Base-by-base conservation (phyloP, 352 stramenopile genomes). In the Plasmopara halstedii region DNA sequence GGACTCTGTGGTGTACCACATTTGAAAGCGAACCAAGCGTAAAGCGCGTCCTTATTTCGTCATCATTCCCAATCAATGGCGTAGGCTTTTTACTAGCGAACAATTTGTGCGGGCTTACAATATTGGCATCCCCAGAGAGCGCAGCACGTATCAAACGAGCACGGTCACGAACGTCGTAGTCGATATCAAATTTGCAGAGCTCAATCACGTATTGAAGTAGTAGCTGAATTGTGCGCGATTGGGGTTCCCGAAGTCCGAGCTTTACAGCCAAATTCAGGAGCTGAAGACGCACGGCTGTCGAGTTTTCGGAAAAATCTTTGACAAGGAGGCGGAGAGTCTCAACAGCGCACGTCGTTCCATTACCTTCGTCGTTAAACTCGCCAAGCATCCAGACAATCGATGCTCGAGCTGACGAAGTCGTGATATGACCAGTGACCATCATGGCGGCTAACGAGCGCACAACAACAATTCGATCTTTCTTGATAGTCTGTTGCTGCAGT, bases 361-460 rank as follows among this genome's bases (percentile, higher is more conserved):
- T 70, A 11, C 66, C 74, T 7, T 84, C 67, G 45, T 83, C 68
- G 8, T 83, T 72, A 47, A 96, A 97, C 52, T 97, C 88, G 7
- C 84, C 86, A 6, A 95, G 68, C 66, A 97, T 91, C 86, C 86
- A 97, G n/a, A 96, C 67, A 23, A 97, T 94, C 9, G 83, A 96
- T 11, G 88, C 85, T 9, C 88, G 73, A 2, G 88, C 88, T 0
- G 63, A 77, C 23, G 78, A 67, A 42, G 70, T 88, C n/a, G 64
- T 81, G 23, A 88, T 80, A 29, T 72, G 81, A 14, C 57, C 58
- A 33, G 68, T 73, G 6, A 87, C 71, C 62, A 90, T 81, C 78
- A 85, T 89, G 6, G 73, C 80, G 2, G 72, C 81, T 17, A 87
- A 67, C 18, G 74, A 91, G 7, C 80, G 70, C 13, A 95, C 81